These are phyloP conservation scores for Diversispora eburnea DNA, from an alignment of 192 early-diverging fungal genomes.

Conservation along the genomic window DNA sequence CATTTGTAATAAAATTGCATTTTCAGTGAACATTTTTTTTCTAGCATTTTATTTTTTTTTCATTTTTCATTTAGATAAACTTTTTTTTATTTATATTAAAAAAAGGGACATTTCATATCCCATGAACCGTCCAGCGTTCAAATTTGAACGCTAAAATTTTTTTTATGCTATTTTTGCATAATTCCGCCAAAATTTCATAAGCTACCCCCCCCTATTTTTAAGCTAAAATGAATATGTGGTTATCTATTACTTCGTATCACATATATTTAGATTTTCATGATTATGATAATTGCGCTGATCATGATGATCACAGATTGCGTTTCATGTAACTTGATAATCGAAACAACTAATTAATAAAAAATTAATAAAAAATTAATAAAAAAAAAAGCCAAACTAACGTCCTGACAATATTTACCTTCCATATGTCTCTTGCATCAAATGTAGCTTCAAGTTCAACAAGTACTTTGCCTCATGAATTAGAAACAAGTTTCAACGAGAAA, in stretches of 20 bases:
- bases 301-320: background rate
- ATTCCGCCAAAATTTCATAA: background rate
- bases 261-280: background rate
- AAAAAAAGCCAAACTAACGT: too few species aligned
- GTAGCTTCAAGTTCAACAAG: background rate
- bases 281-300: background rate
- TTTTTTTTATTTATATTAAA: too few species aligned
- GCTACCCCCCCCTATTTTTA: background rate
- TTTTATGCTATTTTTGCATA: background rate
- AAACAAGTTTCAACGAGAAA: background rate
- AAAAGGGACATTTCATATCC: too few species aligned
- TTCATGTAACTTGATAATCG: background rate
- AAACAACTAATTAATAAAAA: too few species aligned
- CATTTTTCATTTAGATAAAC: too few species aligned
- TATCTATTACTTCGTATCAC: background rate
- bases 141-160: background rate
- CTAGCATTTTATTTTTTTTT: too few species aligned
- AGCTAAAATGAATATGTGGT: background rate
- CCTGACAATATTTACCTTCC: too few species aligned
- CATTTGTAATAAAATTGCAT: too few species aligned
- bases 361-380: too few species aligned
- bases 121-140: background rate
- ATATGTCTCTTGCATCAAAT: too few species aligned
- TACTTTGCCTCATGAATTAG: background rate
- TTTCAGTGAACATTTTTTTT: too few species aligned